These are phyloP conservation scores for Daldinia bambusicola DNA, from an alignment of 495 filamentous ascomycete genomes.

Conservation along the genomic window DNA sequence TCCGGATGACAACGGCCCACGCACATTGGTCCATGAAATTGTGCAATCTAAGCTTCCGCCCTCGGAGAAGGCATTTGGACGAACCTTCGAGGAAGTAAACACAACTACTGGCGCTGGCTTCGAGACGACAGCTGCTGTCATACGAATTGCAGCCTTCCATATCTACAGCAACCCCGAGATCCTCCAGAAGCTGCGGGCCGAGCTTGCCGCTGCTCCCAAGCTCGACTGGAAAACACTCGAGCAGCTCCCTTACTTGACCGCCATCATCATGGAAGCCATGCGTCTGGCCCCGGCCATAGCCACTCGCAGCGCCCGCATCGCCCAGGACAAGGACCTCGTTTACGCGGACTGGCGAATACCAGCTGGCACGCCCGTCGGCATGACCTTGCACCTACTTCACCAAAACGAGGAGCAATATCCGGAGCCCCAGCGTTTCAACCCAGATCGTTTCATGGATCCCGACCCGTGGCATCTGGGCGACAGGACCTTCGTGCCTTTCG, in stretches of 20 bases:
- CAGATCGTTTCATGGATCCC: slow-evolving; percentile 54
- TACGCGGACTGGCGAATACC: slow-evolving; percentile 61
- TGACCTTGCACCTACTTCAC: slow-evolving; percentile 51
- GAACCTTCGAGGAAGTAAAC: slow-evolving; percentile 44
- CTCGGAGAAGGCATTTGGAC: slow-evolving; percentile 42
- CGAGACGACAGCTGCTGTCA: slow-evolving; percentile 46
- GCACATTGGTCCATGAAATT: slow-evolving; percentile 46
- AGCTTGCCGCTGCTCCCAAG: slow-evolving; percentile 26
- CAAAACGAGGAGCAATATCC: slow-evolving; percentile 45
- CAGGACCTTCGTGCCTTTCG: slow-evolving; percentile 37
- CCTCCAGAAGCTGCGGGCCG: slow-evolving; percentile 39
- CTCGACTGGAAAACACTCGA: slow-evolving; percentile 34
- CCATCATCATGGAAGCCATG: slow-evolving; percentile 52
- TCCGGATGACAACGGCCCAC: slow-evolving; percentile 33
- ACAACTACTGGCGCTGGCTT: slow-evolving; percentile 46
- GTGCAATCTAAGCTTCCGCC: slow-evolving; percentile 47
- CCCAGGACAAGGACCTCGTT: slow-evolving; percentile 49
- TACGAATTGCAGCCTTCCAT: slow-evolving; percentile 44
- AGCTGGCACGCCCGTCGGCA: slow-evolving; percentile 51
- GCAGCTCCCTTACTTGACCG: slow-evolving; percentile 51
- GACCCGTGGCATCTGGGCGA: slow-evolving; percentile 11
- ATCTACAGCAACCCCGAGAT: slow-evolving; percentile 42
- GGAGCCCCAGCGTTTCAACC: slow-evolving; percentile 50
- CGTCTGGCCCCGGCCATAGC: slow-evolving; percentile 50
- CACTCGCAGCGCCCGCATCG: slow-evolving; percentile 52